Conservation (phyloP, 768 basidiomycete species). For the Zangia roseola region DNA sequence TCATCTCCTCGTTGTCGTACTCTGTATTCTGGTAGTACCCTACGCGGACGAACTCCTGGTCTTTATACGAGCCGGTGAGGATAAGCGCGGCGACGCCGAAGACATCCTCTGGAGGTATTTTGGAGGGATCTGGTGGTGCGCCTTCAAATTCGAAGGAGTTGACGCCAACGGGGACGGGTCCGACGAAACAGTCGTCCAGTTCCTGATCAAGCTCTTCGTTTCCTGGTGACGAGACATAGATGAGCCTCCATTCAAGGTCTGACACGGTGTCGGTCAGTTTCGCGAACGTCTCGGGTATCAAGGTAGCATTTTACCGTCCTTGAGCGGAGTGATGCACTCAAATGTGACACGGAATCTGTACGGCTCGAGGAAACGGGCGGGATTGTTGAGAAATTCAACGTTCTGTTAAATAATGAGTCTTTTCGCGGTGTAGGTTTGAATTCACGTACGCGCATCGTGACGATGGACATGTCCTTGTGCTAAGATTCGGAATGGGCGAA, state of each 20-base stretch:
- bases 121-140: conserved; percentile 74
- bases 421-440: background rate
- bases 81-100: conserved; percentile 97
- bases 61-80: conserved; percentile 91
- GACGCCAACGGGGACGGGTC: conserved; percentile 94
- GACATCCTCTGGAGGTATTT: conserved; percentile 87
- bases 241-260: conserved; percentile 99
- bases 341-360: conserved; percentile 96
- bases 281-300: background rate
- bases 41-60: conserved; percentile 98
- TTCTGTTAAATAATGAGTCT: conserved; percentile 45
- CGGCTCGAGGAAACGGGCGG: conserved; percentile 84
- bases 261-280: background rate
- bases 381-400: conserved; percentile 91
- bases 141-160: conserved; percentile 98
- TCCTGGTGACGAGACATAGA: conserved; percentile 93
- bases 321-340: conserved; percentile 89
- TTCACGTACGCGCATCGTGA: conserved; percentile 60
- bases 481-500: too few relatives aligned
- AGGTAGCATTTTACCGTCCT: conserved; percentile 61
- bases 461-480: conserved; percentile 56
- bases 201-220: conserved; percentile 94
- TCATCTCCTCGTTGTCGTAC: conserved; percentile 94
- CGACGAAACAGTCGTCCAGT: conserved; percentile 95
- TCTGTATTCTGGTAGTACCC: conserved; percentile 99